Evolutionary conservation across 495 filamentous ascomycete species (phyloP), one percentile per base, ranked within the genome.

Genomic region (Eremomyces bilateralis): DNA sequence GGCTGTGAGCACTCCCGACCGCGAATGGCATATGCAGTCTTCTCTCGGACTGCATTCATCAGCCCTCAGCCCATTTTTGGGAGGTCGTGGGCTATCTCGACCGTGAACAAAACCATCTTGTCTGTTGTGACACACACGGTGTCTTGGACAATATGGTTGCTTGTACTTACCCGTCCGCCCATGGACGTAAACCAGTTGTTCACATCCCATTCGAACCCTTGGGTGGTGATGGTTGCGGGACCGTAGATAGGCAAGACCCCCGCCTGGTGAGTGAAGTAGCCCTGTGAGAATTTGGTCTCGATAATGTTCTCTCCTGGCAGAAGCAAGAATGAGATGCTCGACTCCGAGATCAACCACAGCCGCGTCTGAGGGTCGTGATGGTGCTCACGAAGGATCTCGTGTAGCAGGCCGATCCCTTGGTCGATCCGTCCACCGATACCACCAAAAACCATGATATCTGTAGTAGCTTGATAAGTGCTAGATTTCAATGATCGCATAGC

Each of bases 141-240:
- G 6, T 67, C 36, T 56, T 56, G 33, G 56, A 31, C 58, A 19
- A 91, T 66, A 46, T 84, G 77, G 56, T 97, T 97, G 53, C 88
- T 97, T 30, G 88, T 95, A 46, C 83, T 93, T 40, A 97, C 54
- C 45, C 76, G 69, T 0, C 71, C 71, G 0, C 85, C 88, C 52
- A 95, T 82, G 44, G 67, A 61, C 0, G 83, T 93, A 40, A 61
- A 53, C 77, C 81, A 85, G 35, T 76, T 58, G 37, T 61, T 41
- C 1, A 97, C 75, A 53, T 97, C 80, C 85, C 88, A 97, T 47
- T 85, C 71, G 29, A 97, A 57, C 0, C 88, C 88, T 0, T 56
- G 51, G 0, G 81, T 90, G 2, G 67, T 76, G 41, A 97, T 78
- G 2, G 61, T 40, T 24, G 77, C 70, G 3, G 73, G 70, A 16